phyloP scores from a whole-genome alignment of 495 filamentous ascomycete species.

The Trichoderma asperelloides region DNA sequence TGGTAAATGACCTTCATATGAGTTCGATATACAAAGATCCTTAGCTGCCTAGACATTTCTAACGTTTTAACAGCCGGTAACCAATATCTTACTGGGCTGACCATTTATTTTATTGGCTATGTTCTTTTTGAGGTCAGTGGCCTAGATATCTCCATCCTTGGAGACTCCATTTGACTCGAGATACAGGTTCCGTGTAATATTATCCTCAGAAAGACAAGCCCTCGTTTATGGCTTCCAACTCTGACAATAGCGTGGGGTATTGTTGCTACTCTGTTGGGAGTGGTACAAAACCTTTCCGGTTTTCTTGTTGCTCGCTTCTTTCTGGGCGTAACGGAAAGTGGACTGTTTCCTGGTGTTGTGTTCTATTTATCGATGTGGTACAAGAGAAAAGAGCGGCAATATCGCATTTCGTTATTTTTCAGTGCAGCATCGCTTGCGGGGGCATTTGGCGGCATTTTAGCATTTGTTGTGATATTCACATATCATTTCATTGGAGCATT shows the following conservation, averaged over 20 bases:
- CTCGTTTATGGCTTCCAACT: slow-evolving; percentile 46
- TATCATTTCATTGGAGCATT: background rate
- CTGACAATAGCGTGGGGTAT: slow-evolving; percentile 42
- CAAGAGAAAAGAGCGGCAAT: slow-evolving; percentile 59
- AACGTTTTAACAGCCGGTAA: slow-evolving; percentile 38
- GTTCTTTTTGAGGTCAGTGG: slow-evolving; percentile 38
- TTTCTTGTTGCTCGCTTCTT: slow-evolving; percentile 59
- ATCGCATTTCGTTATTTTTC: slow-evolving; percentile 68
- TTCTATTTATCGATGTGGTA: slow-evolving; percentile 88
- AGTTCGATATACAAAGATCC: slow-evolving; percentile 22
- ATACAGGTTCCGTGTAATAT: slow-evolving; percentile 61
- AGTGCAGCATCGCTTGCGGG: slow-evolving; percentile 65
- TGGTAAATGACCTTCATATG: slow-evolving; percentile 55
- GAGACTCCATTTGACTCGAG: slow-evolving; percentile 7
- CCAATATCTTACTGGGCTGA: slow-evolving; percentile 63
- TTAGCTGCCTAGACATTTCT: background rate
- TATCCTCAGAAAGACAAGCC: slow-evolving; percentile 61
- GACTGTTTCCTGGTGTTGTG: slow-evolving; percentile 66
- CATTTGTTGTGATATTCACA: slow-evolving; percentile 34
- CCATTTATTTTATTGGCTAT: slow-evolving; percentile 70
- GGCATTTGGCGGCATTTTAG: slow-evolving; percentile 71
- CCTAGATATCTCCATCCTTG: background rate
- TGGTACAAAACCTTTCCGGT: slow-evolving; percentile 56
- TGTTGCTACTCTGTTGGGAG: slow-evolving; percentile 62
- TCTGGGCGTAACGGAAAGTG: slow-evolving; percentile 46